Percentiles rank a stretch among this genome's conserved stretches.
These are phyloP conservation scores for Sporisorium graminicola DNA, from an alignment of 1,284 basidiomycete genomes.

Conservation along the genomic window DNA sequence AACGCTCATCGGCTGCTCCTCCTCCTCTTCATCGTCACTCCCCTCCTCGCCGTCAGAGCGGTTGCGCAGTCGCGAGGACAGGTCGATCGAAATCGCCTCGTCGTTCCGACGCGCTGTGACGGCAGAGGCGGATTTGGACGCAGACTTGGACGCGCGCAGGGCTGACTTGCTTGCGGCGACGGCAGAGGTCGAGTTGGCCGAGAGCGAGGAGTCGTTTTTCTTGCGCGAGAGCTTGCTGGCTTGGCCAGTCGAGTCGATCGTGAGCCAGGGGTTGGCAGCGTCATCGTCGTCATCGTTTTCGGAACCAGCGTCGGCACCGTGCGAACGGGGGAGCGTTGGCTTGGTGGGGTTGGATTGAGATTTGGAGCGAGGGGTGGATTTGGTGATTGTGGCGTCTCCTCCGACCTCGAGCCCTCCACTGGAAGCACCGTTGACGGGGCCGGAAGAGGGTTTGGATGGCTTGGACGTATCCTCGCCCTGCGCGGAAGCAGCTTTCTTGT, in stretches of 20 bases:
- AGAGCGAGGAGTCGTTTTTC: conserved; percentile 38
- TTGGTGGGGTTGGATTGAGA: conserved; percentile 5
- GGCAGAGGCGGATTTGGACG: conserved; percentile 44
- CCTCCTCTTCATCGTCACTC: background rate
- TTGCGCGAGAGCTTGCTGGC: conserved; percentile 40
- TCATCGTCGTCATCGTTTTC: conserved; percentile 21
- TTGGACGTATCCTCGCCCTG: background rate
- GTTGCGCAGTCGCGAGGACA: conserved; percentile 6
- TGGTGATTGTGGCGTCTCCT: conserved; percentile 13
- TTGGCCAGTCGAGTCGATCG: conserved; percentile 8
- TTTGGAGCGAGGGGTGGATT: conserved; percentile 1
- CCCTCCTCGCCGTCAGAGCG: conserved; percentile 16
- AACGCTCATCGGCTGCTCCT: conserved; percentile 1
- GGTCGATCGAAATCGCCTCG: conserved; percentile 30
- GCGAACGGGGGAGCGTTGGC: background rate
- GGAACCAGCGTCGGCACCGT: background rate
- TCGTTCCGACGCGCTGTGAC: conserved; percentile 21
- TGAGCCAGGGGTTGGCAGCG: conserved; percentile 53
- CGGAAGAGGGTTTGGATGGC: background rate
- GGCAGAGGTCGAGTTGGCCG: conserved; percentile 18
- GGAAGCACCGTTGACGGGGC: background rate
- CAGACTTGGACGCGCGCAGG: conserved; percentile 39
- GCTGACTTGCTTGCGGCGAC: conserved; percentile 40
- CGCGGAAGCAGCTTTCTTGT: conserved; percentile 5
- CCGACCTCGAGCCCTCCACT: conserved; percentile 19